Percentiles rank a stretch among this genome's conserved stretches.
phyloP scores from a whole-genome alignment of 164 flowering plant genomes.

The Magnolia officinalis region DNA sequence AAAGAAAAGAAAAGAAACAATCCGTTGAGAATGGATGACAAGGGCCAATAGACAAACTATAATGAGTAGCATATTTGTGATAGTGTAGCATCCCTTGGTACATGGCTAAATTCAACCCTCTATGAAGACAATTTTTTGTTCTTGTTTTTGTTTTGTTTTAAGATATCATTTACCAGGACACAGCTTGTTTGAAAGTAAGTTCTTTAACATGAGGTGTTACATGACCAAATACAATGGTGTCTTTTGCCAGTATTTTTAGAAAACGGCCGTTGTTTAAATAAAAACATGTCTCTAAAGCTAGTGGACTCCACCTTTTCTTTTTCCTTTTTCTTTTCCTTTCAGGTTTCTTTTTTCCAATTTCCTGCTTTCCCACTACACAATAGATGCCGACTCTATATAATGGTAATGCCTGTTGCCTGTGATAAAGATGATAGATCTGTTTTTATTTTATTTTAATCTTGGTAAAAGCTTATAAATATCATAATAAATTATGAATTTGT shows the following conservation, averaged over 20 bases:
- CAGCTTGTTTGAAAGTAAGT: neutral
- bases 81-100: neutral
- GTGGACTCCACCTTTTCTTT: too few species aligned
- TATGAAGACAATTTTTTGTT: too few species aligned
- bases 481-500: neutral
- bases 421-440: neutral
- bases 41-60: neutral
- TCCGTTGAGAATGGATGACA: neutral
- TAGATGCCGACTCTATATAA: too few species aligned
- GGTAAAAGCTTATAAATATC: neutral
- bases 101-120: too few species aligned
- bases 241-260: neutral
- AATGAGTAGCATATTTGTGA: neutral
- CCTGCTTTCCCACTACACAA: too few species aligned
- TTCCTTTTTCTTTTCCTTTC: too few species aligned
- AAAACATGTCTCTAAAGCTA: too few species aligned
- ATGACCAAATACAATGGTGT: neutral
- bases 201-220: neutral
- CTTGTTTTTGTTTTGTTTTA: neutral
- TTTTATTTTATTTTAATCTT: neutral
- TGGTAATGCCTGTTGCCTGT: too few species aligned
- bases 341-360: too few species aligned
- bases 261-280: too few species aligned
- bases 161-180: neutral
- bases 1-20: too few species aligned